Evolutionary conservation across 176 grass and related monocot species (phyloP).

Genomic region (Stipa capillata): DNA sequence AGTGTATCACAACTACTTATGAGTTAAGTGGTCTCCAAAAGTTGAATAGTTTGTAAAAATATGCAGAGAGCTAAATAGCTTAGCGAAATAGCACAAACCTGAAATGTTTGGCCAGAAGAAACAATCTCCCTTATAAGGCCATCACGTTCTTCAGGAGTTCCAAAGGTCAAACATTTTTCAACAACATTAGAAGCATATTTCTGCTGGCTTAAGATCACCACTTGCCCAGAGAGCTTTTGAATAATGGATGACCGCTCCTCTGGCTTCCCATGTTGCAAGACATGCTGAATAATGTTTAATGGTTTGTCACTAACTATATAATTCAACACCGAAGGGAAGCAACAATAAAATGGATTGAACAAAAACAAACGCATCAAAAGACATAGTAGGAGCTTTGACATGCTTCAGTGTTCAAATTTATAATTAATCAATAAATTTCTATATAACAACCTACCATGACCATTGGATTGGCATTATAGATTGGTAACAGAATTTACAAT

Average conservation of each 20-base stretch:
- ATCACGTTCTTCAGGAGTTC: slow-evolving; percentile 59
- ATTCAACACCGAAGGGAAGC: background rate
- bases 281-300: slow-evolving; percentile 39
- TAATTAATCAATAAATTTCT: background rate
- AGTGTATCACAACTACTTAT: too few relatives aligned
- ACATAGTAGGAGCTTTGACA: background rate
- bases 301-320: background rate
- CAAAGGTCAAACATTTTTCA: slow-evolving; percentile 58
- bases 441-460: background rate
- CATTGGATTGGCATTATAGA: background rate
- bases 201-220: slow-evolving; percentile 68
- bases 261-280: slow-evolving; percentile 58
- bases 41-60: background rate
- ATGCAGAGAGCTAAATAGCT: background rate
- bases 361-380: background rate
- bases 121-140: slow-evolving; percentile 63
- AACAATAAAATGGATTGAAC: background rate
- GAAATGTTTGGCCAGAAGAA: slow-evolving; percentile 46
- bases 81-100: slow-evolving; percentile 23
- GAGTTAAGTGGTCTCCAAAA: background rate
- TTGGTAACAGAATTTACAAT: background rate
- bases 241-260: slow-evolving; percentile 65
- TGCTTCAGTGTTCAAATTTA: background rate
- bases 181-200: slow-evolving; percentile 87
- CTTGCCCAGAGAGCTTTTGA: slow-evolving; percentile 46